Evolutionary conservation across 1,284 basidiomycete species (phyloP), one percentile per base, ranked within the genome.

Genomic region (Naganishia albida): DNA sequence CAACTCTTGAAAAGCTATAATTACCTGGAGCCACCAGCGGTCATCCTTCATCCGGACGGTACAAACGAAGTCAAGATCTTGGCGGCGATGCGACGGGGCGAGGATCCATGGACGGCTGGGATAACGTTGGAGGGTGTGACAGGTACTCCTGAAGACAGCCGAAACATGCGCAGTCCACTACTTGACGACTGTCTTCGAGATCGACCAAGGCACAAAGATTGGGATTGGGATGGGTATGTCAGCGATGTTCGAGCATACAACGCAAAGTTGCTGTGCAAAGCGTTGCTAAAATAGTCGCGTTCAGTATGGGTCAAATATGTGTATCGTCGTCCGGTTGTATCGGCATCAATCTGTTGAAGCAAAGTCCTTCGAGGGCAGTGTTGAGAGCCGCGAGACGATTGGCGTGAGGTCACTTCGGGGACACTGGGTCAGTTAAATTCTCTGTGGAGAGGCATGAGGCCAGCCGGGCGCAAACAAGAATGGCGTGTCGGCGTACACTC

Each of bases 251-350:
- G 52, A 7, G 34, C 52, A 20, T 54, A 54, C 34, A 54, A 54
- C 42, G 52, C 52, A 16, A 39, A 18, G 39, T 40, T 54, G 52
- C 52, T 54, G 10, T 54, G 52, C 23, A 54, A 54, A 25, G 52
- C 52, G 8, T 54, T 54, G 39, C 52, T 54, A 3, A n/a, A 38
- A 7, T 54, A 43, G 42, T 34, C 34, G 34, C 34, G 34, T 34
- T 34, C 10, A 34, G 34, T 10, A 10, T 34, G 34, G 34, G 34
- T 34, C 34, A 34, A 10, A 34, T 34, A 34, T 10, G 4, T 34
- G 34, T 34, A 34, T 34, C 34, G n/a, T n/a, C n/a, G n/a, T n/a
- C n/a, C n/a, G n/a, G n/a, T n/a, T n/a, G n/a, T n/a, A n/a, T n/a
- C n/a, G n/a, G n/a, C n/a, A 34, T 34, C 34, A 6, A 34, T 4